Percentiles rank a stretch among this genome's conserved stretches.
These are phyloP conservation scores for Mycena floridula DNA, from an alignment of 768 basidiomycete species.

Conservation along the genomic window DNA sequence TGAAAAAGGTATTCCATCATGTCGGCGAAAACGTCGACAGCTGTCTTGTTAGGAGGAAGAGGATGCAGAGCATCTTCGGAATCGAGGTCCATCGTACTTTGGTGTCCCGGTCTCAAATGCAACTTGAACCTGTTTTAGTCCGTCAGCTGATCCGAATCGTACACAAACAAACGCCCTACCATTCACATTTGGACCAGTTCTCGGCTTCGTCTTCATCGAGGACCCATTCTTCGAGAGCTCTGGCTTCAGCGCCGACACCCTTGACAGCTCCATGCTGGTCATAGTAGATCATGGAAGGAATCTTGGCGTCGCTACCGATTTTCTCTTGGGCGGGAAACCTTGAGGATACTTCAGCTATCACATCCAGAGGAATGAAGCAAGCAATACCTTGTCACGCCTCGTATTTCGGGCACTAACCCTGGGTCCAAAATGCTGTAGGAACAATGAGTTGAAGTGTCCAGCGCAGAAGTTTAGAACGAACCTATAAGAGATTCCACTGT, in stretches of 20 bases:
- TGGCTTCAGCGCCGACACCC: conserved; percentile 41
- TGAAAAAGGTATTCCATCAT: conserved; percentile 43
- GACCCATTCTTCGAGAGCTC: conserved; percentile 19
- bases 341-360: not conserved
- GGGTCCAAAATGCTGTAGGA: conserved; percentile 32
- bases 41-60: conserved; percentile 35
- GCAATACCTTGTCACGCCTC: conserved; percentile 5
- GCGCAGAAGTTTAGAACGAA: conserved; percentile 2
- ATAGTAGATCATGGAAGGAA: conserved; percentile 44
- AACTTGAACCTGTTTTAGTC: conserved; percentile 40
- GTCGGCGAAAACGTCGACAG: conserved; percentile 38
- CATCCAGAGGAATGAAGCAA: not conserved
- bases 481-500: conserved; percentile 37
- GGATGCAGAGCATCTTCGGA: conserved; percentile 25
- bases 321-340: conserved; percentile 43
- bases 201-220: conserved; percentile 35
- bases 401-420: conserved; percentile 27
- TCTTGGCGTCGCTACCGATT: conserved; percentile 39
- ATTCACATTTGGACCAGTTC: conserved; percentile 18
- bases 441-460: not conserved
- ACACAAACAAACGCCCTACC: not conserved
- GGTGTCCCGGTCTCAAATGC: conserved; percentile 25
- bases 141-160: too few relatives aligned
- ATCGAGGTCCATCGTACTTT: conserved; percentile 8
- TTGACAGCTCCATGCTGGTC: conserved; percentile 29